Base-by-base conservation (phyloP, 768 basidiomycete genomes). In the Suillus alpinus region DNA sequence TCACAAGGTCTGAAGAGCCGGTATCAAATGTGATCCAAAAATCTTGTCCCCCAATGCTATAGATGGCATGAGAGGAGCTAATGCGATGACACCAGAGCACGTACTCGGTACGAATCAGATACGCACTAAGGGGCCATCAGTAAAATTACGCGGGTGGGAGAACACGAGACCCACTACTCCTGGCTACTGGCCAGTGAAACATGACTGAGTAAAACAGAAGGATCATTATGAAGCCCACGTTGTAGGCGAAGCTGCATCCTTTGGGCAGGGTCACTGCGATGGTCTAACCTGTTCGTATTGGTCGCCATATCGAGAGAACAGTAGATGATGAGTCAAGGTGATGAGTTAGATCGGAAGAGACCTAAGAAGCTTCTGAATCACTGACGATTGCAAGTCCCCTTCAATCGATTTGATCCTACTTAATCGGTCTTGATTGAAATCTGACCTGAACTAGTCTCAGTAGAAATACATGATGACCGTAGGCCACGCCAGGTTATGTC, bases 1-100 rank as follows among this genome's bases (percentile, higher is more conserved):
- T 50, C 64, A 83, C 83, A 64, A 86, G 65, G 67, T 85, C 85
- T 1, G 85, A 79, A 4, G 84, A 86, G 52, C 84, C 85, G 8
- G 85, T 85, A 66, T 85, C 84, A 32, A 84, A 71, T 4, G 82
- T 77, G 23, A 80, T 73, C 67, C 74, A 73, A 59, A 85, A 78
- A 43, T 71, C 62, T 66, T 81, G 79, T 4, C 72, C 75, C 50
- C 79, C 80, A 49, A 82, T 70, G 37, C 79, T 83, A 29, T 18
- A 39, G 14, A 55, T 55, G 37, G 53, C 26, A 39, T 55, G 16
- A 55, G 37, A 55, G 37, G 23, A 23, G 37, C 10, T 39, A 12
- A 39, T 29, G 10, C 9, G 16, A 55, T 9, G 37, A 39, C 16
- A 26, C 10, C 16, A 26, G 10, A 26, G 2, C 9, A 57, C 62